Evolutionary conservation across 2,329 filamentous ascomycete species (phyloP).

Genomic region (Botrytis tulipae): DNA sequence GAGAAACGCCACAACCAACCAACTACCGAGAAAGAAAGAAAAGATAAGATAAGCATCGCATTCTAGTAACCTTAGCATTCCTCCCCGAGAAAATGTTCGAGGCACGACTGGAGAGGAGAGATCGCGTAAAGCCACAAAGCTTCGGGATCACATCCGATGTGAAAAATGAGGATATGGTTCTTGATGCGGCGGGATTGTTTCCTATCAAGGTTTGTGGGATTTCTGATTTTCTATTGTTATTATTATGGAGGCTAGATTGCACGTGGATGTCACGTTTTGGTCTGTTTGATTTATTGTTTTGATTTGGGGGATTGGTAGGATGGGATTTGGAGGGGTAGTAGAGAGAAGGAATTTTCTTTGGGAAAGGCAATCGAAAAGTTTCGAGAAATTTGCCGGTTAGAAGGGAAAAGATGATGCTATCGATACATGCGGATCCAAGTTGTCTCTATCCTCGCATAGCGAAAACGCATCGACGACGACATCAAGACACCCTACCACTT

Average conservation of each 20-base stretch:
- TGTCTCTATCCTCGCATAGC: not conserved
- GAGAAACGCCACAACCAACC: not conserved
- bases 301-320: not conserved
- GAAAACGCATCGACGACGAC: rapidly evolving
- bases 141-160: not conserved
- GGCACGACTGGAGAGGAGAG: not conserved
- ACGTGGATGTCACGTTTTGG: not conserved
- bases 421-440: not conserved
- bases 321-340: not conserved
- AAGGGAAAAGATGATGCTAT: not conserved
- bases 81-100: not conserved
- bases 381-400: not conserved
- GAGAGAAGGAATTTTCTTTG: not conserved
- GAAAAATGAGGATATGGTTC: not conserved
- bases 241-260: not conserved
- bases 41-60: constrained; percentile 2
- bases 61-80: too few species aligned
- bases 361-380: not conserved
- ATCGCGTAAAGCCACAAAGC: not conserved
- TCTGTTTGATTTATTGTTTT: not conserved
- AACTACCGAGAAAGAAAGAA: not conserved
- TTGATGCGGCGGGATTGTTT: not conserved
- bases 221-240: not conserved
- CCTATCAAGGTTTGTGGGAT: not conserved
- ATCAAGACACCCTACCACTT: not conserved